phyloP scores from a whole-genome alignment of 129 eudicot species.

The Pulicaria dysenterica region DNA sequence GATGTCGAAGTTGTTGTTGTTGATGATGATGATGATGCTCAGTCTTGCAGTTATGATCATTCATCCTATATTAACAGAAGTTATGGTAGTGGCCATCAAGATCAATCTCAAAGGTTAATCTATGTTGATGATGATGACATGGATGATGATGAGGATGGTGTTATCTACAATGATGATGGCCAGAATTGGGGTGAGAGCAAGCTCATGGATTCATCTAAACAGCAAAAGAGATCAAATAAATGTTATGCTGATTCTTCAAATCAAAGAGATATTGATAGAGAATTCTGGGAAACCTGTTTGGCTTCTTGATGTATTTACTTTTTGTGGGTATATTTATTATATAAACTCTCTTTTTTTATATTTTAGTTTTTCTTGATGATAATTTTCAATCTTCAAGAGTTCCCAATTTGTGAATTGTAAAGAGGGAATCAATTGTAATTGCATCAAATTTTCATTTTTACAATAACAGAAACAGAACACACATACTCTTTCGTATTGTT shows the following conservation, averaged over 20 bases:
- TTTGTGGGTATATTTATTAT: conserved; percentile 5
- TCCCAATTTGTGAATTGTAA: not conserved
- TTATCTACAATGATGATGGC: not conserved
- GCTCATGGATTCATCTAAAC: conserved; percentile 25
- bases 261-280: conserved; percentile 42
- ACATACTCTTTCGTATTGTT: too few species aligned
- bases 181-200: conserved; percentile 19
- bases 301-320: conserved; percentile 31
- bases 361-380: conserved; percentile 21
- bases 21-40: conserved; percentile 34
- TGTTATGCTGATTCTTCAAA: conserved; percentile 37
- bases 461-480: too few species aligned
- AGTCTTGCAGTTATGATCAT: conserved; percentile 44
- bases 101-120: conserved; percentile 19
- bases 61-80: conserved; percentile 25
- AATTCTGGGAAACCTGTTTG: conserved; percentile 51
- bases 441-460: not conserved
- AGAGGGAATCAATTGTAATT: conserved; percentile 20
- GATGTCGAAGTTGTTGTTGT: conserved; percentile 7
- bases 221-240: conserved; percentile 21
- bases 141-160: conserved; percentile 9
- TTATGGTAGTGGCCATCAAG: conserved; percentile 15
- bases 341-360: not conserved
- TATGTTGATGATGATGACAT: conserved; percentile 27
- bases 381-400: not conserved